Evolutionary conservation across 305 asterid species (phyloP), one percentile per base, ranked within the genome.

Genomic region (Fraxinus platypoda): DNA sequence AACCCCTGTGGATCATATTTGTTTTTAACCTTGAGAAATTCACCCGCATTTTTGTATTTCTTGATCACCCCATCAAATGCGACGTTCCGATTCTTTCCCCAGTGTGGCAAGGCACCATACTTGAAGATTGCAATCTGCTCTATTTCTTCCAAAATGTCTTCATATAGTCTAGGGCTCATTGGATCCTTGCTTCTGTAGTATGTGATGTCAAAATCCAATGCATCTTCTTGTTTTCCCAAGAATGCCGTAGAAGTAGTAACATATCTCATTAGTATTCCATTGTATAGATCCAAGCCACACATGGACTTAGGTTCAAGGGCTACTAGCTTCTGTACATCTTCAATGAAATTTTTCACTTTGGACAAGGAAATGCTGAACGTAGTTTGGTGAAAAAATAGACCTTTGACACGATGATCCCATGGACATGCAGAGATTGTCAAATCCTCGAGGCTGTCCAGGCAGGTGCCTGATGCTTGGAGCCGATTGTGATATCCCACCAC

Each of bases 81-180:
- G 4, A 90, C 83, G 25, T 90, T 90, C 62, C 94, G 66, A 74
- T 90, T 90, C 86, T 90, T 90, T 26, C 92, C 94, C 94, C 94
- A 90, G 1, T 87, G 94, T 0, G 94, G 92, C 77, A 90, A 74
- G 2, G 87, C 92, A 1, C 77, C 80, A 62, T 89, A 90, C 78
- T 89, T 89, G 84, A 89, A 90, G n/a, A 90, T 74, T 0, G 89
- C 94, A 5, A 90, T 86, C 77, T 90, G 94, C 77, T 90, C 94
- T 0, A 90, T 89, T 77, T 90, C 94, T 54, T 90, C 92, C 0
- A 89, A 2, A 6, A 87, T 34, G 79, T 90, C 89, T 54, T 87
- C 78, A 23, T 76, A 86, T 1, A 90, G 87, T 81, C 92, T 86
- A 0, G 94, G 94, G 3, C 11, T n/a, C 1, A 77, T 64, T 17